Percentiles rank a stretch among this genome's conserved stretches.
phyloP scores from a whole-genome alignment of 805 yeast genomes.

The Candida hungchunana region DNA sequence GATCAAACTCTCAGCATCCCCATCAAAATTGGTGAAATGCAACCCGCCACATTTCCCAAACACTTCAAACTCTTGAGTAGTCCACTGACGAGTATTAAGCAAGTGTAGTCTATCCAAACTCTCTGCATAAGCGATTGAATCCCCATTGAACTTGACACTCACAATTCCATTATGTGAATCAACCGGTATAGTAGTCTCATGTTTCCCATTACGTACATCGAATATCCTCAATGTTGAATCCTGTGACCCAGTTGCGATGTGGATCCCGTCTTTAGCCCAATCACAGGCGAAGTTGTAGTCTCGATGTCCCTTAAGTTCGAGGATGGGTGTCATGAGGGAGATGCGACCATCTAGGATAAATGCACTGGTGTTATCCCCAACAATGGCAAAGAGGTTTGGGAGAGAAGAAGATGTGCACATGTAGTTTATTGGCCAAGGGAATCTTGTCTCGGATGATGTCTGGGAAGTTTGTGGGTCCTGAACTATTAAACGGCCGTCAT shows the following conservation, averaged over 20 bases:
- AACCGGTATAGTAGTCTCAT: conserved; percentile 31
- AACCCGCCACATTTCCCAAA: conserved; percentile 59
- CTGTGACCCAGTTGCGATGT: conserved; percentile 54
- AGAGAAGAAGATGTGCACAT: conserved; percentile 38
- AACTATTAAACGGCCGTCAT: conserved; percentile 41
- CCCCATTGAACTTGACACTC: conserved; percentile 58
- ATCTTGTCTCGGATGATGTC: conserved; percentile 16
- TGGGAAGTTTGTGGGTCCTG: conserved; percentile 33
- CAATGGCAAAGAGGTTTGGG: conserved; percentile 37
- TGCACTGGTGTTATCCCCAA: conserved; percentile 46
- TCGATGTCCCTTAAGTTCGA: conserved; percentile 39
- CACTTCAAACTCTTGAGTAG: conserved; percentile 46
- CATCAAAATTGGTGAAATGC: conserved; percentile 39
- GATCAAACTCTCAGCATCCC: conserved; percentile 42
- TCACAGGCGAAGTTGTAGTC: conserved; percentile 60
- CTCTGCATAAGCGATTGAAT: conserved; percentile 42
- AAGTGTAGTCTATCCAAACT: not conserved
- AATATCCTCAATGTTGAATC: conserved; percentile 53
- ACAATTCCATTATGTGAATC: conserved; percentile 42
- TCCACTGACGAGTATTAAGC: not conserved
- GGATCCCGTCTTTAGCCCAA: conserved; percentile 44
- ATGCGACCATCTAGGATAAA: conserved; percentile 42
- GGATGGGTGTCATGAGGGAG: conserved; percentile 13
- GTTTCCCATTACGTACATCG: conserved; percentile 38
- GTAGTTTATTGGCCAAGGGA: conserved; percentile 50